Conservation (phyloP, 1,284 basidiomycete genomes). For the Microbotryum lychnidis-dioicae region DNA sequence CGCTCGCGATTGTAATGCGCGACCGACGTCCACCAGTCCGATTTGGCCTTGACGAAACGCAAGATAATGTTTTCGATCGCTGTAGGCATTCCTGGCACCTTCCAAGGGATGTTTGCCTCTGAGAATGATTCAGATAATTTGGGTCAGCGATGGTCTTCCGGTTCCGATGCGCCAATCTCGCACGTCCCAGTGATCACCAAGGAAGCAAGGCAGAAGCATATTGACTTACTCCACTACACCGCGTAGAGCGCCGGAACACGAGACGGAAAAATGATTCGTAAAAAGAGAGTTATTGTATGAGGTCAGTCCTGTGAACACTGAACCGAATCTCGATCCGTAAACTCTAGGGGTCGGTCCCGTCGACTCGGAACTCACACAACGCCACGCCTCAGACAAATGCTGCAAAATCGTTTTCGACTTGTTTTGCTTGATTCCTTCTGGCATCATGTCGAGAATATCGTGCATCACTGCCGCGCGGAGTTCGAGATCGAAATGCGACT, state of each 20-base stretch:
- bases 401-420: conserved; percentile 98
- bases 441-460: conserved; percentile 90
- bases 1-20: conserved; percentile 55
- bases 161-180: no score
- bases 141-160: no score
- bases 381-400: conserved; percentile 95
- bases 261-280: background rate
- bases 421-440: conserved; percentile 96
- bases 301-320: background rate
- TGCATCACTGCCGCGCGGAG: conserved; percentile 98
- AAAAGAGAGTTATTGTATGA: background rate
- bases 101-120: conserved; percentile 95
- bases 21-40: conserved; percentile 96
- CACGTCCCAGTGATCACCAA: no score
- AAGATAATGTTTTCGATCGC: conserved; percentile 99
- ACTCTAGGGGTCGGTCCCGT: background rate
- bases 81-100: conserved; percentile 93
- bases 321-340: background rate
- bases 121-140: conserved; percentile 60
- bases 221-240: no score
- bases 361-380: conserved; percentile 40
- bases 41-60: conserved; percentile 98
- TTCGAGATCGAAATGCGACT: conserved; percentile 97
- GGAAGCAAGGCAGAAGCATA: no score
- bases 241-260: background rate